Evolutionary conservation across 345 rosid species (phyloP), one percentile per base, ranked within the genome.

Genomic region (Tarenaya hassleriana): DNA sequence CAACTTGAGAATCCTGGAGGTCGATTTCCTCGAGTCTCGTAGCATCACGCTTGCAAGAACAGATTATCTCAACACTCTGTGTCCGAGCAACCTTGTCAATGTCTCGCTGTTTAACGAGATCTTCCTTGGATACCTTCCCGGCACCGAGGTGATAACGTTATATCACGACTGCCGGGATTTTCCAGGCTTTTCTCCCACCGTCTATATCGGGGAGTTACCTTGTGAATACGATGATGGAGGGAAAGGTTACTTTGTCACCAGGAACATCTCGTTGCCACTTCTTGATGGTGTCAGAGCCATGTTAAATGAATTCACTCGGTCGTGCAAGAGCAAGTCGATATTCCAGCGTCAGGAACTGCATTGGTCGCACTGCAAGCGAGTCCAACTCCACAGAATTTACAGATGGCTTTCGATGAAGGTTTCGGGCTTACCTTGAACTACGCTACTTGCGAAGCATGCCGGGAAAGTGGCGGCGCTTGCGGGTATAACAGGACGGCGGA

Each of bases 1-100:
- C 1, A 67, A 18, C 8, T 77, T 55, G 35, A 67, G 34, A 20
- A 66, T 85, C 46, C 58, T 70, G 0, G 8, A 5, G 0, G n/a
- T 59, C 11, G 16, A 20, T 5, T 29, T 24, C 3, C 5, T 24
- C 3, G 0, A 0, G 0, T 11, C 63, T 1, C 1, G 34, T 50
- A n/a, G n/a, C 35, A 40, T 85, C 8, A 11, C 1, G 11, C 54
- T 68, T 0, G 58, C 63, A 0, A 75, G 79, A 55, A 7, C 16
- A 0, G 77, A 81, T 31, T 75, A 64, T 41, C 0, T 16, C 0
- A 4, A 24, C 0, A 0, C 0, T 33, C 0, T 41, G 0, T 78
- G 88, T 67, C 73, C 76, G 0, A 0, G 11, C 1, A 0, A 9
- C 4, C 56, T 19, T 0, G 0, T 0, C 13, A 48, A 64, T 62